Percentiles rank a stretch among this genome's conserved stretches.
Evolutionary conservation across 768 basidiomycete species (phyloP).

Genomic region (Mycena albidolilacea): DNA sequence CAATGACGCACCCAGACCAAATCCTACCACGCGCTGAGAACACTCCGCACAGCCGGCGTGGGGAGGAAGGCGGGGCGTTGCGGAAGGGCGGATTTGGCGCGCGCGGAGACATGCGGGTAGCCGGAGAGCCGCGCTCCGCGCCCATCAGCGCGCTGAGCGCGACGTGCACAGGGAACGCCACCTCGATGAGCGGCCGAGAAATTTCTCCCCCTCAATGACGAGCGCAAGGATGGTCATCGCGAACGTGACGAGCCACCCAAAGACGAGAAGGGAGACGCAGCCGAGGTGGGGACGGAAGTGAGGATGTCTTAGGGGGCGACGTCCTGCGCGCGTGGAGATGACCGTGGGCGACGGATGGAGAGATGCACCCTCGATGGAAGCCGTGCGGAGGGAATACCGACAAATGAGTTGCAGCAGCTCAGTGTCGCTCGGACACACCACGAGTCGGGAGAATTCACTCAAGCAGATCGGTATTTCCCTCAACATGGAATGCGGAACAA

Average conservation of each 20-base stretch:
- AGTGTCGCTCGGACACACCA: too few relatives aligned
- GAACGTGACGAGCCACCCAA: conserved; percentile 29
- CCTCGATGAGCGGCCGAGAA: conserved; percentile 29
- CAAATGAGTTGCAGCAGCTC: too few relatives aligned
- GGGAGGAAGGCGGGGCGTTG: conserved; percentile 20
- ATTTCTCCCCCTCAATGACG: conserved; percentile 18
- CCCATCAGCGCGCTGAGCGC: conserved; percentile 20
- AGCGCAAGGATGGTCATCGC: conserved; percentile 33
- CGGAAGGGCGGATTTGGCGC: conserved; percentile 9
- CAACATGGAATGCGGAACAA: conserved; percentile 18
- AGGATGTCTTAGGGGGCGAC: conserved; percentile 14
- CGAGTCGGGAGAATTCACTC: neutral
- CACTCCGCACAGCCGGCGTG: neutral
- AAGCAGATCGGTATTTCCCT: conserved; percentile 25
- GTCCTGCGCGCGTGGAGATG: conserved; percentile 22
- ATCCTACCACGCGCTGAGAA: neutral
- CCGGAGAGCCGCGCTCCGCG: conserved; percentile 28
- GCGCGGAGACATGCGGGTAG: neutral
- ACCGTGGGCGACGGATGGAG: neutral
- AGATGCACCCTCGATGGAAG: too few relatives aligned
- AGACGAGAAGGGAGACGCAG: conserved; percentile 37
- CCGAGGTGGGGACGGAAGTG: conserved; percentile 30
- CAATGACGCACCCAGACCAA: neutral
- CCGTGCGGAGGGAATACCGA: too few relatives aligned
- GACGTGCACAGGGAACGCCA: conserved; percentile 31